phyloP scores from a whole-genome alignment of 208 protist species.

The Leishmania mexicana region DNA sequence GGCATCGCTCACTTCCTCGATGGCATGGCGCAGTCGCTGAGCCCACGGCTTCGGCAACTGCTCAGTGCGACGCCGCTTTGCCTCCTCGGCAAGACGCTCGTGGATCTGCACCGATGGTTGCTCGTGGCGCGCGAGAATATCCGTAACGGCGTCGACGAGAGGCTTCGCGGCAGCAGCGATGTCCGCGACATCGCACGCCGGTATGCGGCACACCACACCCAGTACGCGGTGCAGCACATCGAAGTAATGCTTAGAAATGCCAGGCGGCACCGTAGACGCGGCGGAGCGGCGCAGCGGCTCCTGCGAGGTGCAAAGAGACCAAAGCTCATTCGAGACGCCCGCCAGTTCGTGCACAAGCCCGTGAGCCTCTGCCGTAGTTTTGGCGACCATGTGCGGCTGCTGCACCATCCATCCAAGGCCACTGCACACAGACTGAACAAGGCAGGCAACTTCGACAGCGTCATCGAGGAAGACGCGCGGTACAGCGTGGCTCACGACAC shows the following conservation, averaged over 20 bases:
- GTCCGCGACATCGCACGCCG: conserved; percentile 6
- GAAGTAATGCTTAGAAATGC: conserved; percentile 3
- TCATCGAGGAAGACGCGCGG: conserved; percentile 45
- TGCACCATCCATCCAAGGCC: conserved; percentile 62
- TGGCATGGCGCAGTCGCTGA: conserved; percentile 10
- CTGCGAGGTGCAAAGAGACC: conserved; percentile 48
- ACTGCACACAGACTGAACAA: conserved; percentile 52
- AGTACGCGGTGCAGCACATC: conserved; percentile 17
- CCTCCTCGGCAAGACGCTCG: background rate
- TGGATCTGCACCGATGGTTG: background rate
- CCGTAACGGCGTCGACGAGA: conserved; percentile 13
- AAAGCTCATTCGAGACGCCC: conserved; percentile 49
- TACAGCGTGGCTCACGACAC: conserved; percentile 1
- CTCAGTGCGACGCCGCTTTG: conserved; percentile 52
- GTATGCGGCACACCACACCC: conserved; percentile 21
- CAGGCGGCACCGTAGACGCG: conserved; percentile 14
- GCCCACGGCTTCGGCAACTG: conserved; percentile 20
- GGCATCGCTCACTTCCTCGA: conserved; percentile 24
- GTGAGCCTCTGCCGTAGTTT: conserved; percentile 22
- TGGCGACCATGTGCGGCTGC: conserved; percentile 41
- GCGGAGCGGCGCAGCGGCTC: conserved; percentile 32
- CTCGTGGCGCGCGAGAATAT: conserved; percentile 12
- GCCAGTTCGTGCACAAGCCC: conserved; percentile 47
- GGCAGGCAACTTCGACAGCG: conserved; percentile 49
- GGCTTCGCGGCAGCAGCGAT: conserved; percentile 23